Base-by-base conservation (phyloP, 163 green algal genomes). In the Scenedesmus sp. region DNA sequence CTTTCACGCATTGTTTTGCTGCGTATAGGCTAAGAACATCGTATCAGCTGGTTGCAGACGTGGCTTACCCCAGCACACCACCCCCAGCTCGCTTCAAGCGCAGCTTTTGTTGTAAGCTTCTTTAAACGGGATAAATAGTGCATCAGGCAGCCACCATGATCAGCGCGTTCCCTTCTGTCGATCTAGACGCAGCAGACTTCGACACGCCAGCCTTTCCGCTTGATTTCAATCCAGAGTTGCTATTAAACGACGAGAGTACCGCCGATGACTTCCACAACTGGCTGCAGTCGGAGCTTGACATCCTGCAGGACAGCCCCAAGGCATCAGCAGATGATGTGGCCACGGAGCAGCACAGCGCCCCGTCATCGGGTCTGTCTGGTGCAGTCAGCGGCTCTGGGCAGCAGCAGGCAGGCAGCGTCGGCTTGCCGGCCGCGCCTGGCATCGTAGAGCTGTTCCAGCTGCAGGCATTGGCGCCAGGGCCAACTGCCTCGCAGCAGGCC, bases 211-310 rank as follows among this genome's bases (percentile, higher is more conserved):
- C 82, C 20, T 87, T 87, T 49, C 51, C 49, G n/a, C n/a, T 87
- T 42, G 46, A 78, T 35, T 87, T 87, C 70, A 61, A 87, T 87
- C 82, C 82, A 68, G 46, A 87, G 37, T 18, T 76, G 51, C 53
- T 87, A 37, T 42, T 87, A 24, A 61, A 43, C 12, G 82, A 87
- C 49, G 72, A 44, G 49, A 33, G 35, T 20, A 81, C 72, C 9
- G 35, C 35, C 30, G 65, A 76, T 40, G 72, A 81, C 1, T 81
- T 81, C 18, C 35, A 49, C 72, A 81, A 46, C 35, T 81, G 72
- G 72, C 72, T 81, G 72, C 35, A 44, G 35, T 49, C 35, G 5
- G 72, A 49, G 82, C 70, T 76, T 20, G 65, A 76, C 65, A 76
- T 76, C 65, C 18, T 76, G 30, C 65, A 76, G 65, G 65, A 76